phyloP scores from a whole-genome alignment of 495 filamentous ascomycete species.

The Sporormia fimetaria region DNA sequence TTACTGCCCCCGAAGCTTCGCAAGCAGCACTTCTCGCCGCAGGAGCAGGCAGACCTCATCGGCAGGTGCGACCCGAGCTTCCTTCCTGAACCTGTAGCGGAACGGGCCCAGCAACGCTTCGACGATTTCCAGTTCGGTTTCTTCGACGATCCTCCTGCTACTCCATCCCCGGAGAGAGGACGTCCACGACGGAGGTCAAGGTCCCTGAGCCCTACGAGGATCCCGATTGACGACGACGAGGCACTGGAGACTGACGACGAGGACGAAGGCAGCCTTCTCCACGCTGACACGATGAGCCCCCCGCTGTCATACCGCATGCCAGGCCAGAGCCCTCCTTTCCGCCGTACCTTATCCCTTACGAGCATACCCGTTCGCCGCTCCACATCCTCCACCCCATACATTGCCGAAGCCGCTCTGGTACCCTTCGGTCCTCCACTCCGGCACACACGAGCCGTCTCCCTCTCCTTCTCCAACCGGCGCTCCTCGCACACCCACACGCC shows the following conservation, averaged over 20 bases:
- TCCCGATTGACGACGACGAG: no score
- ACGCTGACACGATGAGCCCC: constrained; percentile 21
- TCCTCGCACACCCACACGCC: constrained; percentile 32
- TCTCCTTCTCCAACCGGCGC: constrained; percentile 35
- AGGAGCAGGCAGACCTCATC: constrained; percentile 57
- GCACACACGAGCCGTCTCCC: constrained; percentile 26
- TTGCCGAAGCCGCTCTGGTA: constrained; percentile 34
- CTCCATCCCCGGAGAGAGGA: no score
- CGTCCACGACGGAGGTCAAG: background rate
- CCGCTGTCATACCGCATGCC: constrained; percentile 31
- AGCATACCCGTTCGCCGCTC: constrained; percentile 38
- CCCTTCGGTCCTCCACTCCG: constrained; percentile 5
- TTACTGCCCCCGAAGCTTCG: constrained; percentile 60
- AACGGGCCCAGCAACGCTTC: constrained; percentile 19
- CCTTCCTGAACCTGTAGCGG: constrained; percentile 28
- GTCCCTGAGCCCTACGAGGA: no score
- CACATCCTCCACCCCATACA: constrained; percentile 32
- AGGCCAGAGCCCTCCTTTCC: constrained; percentile 36
- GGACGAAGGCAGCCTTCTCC: constrained; percentile 2
- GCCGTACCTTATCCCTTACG: constrained; percentile 38
- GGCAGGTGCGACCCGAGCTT: constrained; percentile 44
- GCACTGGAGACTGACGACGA: constrained; percentile 6
- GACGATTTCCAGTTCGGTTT: constrained; percentile 19
- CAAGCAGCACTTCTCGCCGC: constrained; percentile 55
- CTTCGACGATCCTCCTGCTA: no score